These are phyloP conservation scores for Saccharum hybrid DNA, from an alignment of 202 grass and related monocot species.

Conservation along the genomic window DNA sequence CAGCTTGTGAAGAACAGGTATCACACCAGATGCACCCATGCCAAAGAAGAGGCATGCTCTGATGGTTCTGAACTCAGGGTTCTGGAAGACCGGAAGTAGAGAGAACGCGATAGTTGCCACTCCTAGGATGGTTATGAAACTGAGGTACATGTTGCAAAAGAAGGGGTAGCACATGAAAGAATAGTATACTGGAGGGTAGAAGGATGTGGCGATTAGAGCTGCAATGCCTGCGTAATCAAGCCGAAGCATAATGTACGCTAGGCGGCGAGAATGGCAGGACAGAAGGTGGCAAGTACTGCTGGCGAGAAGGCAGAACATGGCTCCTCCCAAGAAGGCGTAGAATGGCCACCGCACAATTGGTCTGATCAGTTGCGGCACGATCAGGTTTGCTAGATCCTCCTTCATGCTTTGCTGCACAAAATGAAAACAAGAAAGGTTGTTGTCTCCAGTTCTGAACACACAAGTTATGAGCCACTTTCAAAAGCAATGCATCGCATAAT, in stretches of 20 bases:
- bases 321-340: conserved; percentile 82
- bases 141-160: conserved; percentile 90
- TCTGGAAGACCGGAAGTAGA: conserved; percentile 87
- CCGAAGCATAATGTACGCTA: conserved; percentile 96
- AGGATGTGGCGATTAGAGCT: conserved; percentile 91
- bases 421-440: not conserved
- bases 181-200: conserved; percentile 95
- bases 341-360: conserved; percentile 90
- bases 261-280: conserved; percentile 81
- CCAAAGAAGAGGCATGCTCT: conserved; percentile 88
- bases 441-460: conserved; percentile 12
- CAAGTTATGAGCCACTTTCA: not conserved
- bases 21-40: conserved; percentile 88
- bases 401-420: conserved; percentile 68
- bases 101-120: conserved; percentile 75
- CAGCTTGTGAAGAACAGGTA: conserved; percentile 89
- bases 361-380: conserved; percentile 61
- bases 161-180: conserved; percentile 96
- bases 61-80: conserved; percentile 72
- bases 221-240: conserved; percentile 95
- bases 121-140: conserved; percentile 79
- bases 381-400: conserved; percentile 69
- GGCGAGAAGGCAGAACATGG: conserved; percentile 97
- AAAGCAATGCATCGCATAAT: conserved; percentile 12
- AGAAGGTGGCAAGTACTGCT: conserved; percentile 94